Conservation (phyloP, 192 early-diverging fungal species). For the Gonapodya prolifera region DNA sequence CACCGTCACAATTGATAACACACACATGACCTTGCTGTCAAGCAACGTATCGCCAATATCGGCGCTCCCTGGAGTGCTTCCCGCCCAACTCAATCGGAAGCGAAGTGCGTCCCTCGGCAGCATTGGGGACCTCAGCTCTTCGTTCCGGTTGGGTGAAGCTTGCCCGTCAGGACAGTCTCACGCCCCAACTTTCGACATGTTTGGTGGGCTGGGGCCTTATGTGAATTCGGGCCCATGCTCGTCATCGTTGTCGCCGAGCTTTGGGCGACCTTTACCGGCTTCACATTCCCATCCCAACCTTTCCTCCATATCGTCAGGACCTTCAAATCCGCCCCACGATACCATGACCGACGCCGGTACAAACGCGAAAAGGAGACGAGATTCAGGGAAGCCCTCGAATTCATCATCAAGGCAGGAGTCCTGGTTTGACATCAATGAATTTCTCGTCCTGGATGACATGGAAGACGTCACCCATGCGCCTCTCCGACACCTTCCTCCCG, state of each 20-base stretch:
- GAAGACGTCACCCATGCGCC: neutral
- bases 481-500: no score
- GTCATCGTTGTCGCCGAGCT: no score
- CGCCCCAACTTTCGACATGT: neutral
- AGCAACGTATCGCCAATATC: no score
- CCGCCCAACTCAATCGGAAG: neutral
- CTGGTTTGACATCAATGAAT: neutral
- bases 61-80: no score
- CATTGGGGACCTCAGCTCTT: neutral
- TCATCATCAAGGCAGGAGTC: no score
- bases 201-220: neutral
- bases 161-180: neutral
- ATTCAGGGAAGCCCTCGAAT: no score
- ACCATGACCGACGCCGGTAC: neutral
- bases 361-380: no score
- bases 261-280: neutral
- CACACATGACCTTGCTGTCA: no score
- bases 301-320: neutral
- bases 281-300: neutral
- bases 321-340: neutral
- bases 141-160: neutral
- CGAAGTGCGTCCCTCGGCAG: neutral
- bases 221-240: no score
- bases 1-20: no score
- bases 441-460: neutral